Evolutionary conservation across 169 alveolate genomes (phyloP).

Genomic region (Amoebophrya sp.): DNA sequence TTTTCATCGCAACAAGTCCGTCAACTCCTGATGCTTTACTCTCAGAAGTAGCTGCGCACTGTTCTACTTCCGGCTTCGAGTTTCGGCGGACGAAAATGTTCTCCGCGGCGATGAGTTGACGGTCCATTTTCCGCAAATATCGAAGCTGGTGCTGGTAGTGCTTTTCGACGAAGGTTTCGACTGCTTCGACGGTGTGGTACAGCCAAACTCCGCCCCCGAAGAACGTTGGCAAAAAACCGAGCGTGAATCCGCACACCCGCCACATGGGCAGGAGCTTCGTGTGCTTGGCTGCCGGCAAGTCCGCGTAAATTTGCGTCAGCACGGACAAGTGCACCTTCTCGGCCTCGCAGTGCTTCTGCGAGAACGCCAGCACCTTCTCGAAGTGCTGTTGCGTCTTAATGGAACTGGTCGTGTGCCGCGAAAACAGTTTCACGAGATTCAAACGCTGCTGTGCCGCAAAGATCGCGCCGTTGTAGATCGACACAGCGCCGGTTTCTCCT

Average conservation of each 20-base stretch:
- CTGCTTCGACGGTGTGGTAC: slow-evolving; percentile 23
- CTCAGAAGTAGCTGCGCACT: not conserved
- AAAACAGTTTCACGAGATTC: not conserved
- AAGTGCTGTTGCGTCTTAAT: not conserved
- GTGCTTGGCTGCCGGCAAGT: not conserved
- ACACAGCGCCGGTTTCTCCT: slow-evolving; percentile 14
- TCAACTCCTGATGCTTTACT: not conserved
- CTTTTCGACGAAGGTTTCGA: not conserved
- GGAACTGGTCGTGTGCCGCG: not conserved
- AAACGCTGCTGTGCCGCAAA: not conserved
- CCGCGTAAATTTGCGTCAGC: not conserved
- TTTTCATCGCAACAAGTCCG: not conserved
- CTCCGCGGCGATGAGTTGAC: not conserved
- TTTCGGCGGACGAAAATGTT: not conserved
- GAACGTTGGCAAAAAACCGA: not conserved
- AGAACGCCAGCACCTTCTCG: not conserved
- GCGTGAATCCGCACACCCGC: not conserved
- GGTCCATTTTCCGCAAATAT: not conserved
- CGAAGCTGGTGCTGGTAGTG: not conserved
- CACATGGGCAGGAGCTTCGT: not conserved
- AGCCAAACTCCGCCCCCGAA: not conserved
- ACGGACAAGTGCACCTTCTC: not conserved
- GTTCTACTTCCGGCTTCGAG: not conserved
- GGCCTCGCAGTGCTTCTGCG: not conserved
- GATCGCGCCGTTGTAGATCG: not conserved